A percentile compares a stretch with the other conserved stretches of the same genome.
These are phyloP conservation scores for Alternaria triticimaculans DNA, from an alignment of 2,329 filamentous ascomycete species.

Conservation along the genomic window DNA sequence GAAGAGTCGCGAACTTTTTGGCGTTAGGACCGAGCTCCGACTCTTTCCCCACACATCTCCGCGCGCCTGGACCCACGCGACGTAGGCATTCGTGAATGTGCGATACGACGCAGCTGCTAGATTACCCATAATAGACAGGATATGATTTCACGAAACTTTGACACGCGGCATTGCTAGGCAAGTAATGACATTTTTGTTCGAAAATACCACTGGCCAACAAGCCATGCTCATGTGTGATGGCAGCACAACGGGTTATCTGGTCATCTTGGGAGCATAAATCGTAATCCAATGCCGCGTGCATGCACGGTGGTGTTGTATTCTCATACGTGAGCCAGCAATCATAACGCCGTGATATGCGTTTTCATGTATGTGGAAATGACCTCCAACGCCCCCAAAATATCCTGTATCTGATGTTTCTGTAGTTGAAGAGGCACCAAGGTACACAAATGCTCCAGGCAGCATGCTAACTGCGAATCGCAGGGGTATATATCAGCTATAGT, in stretches of 20 bases:
- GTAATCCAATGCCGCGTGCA: not conserved
- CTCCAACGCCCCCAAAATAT: not conserved
- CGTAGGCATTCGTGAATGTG: not conserved
- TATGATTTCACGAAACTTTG: not conserved
- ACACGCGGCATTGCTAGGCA: not conserved
- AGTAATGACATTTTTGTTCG: not conserved
- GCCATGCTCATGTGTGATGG: not conserved
- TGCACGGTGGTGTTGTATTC: not conserved
- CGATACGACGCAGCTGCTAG: not conserved
- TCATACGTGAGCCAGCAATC: not conserved
- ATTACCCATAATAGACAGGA: not conserved
- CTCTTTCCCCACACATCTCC: constrained; percentile 10
- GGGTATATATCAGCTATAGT: not conserved
- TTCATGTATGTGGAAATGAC: not conserved
- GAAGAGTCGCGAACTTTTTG: constrained; percentile 11
- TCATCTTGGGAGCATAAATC: not conserved
- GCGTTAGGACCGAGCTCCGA: constrained; percentile 10
- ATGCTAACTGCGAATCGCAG: not conserved
- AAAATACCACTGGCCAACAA: not conserved
- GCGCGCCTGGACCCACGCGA: not conserved
- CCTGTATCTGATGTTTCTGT: not conserved
- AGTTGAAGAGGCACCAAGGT: not conserved
- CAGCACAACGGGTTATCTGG: not conserved
- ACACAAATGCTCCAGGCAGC: not conserved
- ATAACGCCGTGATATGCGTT: constrained; percentile 2